Percentiles rank a stretch among this genome's conserved stretches.
Evolutionary conservation across 2,329 filamentous ascomycete species (phyloP).

Genomic region (Botrytis deweyae): DNA sequence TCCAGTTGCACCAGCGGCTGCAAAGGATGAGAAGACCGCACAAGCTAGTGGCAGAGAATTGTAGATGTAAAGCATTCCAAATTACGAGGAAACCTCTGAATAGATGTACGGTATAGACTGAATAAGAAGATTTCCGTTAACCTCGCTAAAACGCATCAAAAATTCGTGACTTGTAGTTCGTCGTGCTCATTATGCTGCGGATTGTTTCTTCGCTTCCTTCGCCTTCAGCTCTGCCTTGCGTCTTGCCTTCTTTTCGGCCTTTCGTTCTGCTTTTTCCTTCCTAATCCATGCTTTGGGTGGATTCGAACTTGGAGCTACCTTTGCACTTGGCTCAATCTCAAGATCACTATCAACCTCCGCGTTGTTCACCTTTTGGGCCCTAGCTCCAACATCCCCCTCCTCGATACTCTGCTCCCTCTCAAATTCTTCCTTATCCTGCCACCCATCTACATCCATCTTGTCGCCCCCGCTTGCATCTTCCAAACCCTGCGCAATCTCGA

Average conservation of each 20-base stretch:
- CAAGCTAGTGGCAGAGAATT: constrained; percentile 76
- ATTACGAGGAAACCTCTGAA: constrained; percentile 1
- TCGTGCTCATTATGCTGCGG: constrained; percentile 30
- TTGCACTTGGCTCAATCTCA: constrained; percentile 24
- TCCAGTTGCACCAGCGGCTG: constrained; percentile 42
- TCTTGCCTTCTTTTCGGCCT: constrained; percentile 44
- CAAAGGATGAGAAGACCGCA: constrained; percentile 50
- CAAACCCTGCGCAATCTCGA: constrained; percentile 33
- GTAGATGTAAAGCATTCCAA: constrained; percentile 43
- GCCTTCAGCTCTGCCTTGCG: constrained; percentile 59
- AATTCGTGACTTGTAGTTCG: constrained; percentile 20
- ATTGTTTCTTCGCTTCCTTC: constrained; percentile 54
- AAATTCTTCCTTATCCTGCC: constrained; percentile 42
- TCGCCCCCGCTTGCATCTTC: constrained; percentile 33
- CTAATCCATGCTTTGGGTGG: constrained; percentile 40
- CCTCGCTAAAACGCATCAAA: constrained; percentile 17
- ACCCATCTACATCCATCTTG: constrained; percentile 36
- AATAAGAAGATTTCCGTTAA: constrained; percentile 4
- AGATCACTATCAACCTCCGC: constrained; percentile 45
- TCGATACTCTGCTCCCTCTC: constrained; percentile 39
- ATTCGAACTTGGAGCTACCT: constrained; percentile 23
- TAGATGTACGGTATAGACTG: constrained; percentile 43
- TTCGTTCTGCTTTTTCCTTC: constrained; percentile 41
- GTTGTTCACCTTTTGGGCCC: constrained; percentile 23
- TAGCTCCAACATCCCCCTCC: constrained; percentile 32